Percentiles rank a stretch among this genome's conserved stretches.
These are phyloP conservation scores for Gastrolobium bilobum DNA, from an alignment of 306 rosid species.

Conservation along the genomic window DNA sequence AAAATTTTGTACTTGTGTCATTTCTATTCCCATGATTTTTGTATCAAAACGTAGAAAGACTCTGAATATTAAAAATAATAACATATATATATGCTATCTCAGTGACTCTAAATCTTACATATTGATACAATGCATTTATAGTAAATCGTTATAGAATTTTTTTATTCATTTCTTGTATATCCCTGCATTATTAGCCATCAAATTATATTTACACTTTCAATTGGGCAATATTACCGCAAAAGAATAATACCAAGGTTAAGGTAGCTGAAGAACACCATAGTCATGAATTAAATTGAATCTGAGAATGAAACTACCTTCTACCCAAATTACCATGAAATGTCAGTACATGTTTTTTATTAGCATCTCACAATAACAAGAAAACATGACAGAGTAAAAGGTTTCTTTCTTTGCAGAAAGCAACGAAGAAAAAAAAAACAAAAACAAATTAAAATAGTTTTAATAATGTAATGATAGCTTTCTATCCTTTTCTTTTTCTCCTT, in stretches of 20 bases:
- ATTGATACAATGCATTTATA: background rate
- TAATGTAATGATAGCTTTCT: conserved; percentile 26
- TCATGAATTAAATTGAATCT: conserved; percentile 22
- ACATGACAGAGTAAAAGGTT: conserved; percentile 51
- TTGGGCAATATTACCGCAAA: background rate
- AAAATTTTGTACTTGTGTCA: no score
- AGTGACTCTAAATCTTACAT: no score
- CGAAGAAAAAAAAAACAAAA: background rate
- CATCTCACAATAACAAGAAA: conserved; percentile 25
- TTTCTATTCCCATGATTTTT: background rate
- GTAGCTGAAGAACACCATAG: conserved; percentile 1
- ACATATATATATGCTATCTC: background rate
- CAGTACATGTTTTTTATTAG: background rate
- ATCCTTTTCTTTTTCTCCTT: conserved; percentile 1
- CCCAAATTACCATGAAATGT: conserved; percentile 17
- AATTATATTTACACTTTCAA: conserved; percentile 7
- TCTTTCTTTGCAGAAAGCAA: conserved; percentile 47
- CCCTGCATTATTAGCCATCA: conserved; percentile 13
- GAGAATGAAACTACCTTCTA: background rate
- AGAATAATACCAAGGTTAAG: background rate
- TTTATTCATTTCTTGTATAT: background rate
- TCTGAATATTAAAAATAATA: background rate
- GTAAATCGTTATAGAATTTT: conserved; percentile 13
- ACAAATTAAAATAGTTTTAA: conserved; percentile 7
- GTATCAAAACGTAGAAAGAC: background rate